Evolutionary conservation across 108 stramenopile genomes (phyloP), one percentile per base, ranked within the genome.

Genomic region (Craspedostauros australis): DNA sequence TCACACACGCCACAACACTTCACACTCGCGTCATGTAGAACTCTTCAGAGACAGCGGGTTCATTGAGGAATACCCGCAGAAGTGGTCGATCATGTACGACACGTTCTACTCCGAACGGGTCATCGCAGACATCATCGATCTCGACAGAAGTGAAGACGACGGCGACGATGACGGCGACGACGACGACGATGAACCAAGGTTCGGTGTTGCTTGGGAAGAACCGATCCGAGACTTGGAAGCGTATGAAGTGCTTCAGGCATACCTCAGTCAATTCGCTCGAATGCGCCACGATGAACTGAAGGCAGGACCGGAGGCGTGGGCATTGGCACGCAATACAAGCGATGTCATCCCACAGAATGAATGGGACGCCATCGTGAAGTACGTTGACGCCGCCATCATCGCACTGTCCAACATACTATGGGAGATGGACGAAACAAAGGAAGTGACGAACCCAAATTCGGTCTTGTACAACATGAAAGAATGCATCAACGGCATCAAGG

Each of bases 21-120:
- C 12, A 12, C 34, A 12, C 11, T 36, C 34, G 9, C 9, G 11
- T 20, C 19, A 41, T 54, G 5, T 78, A 21, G 85, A 66, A 34
- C 32, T 75, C 27, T 55, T 75, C 26, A 63, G 73, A 8, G 73
- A 75, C 28, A 60, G 62, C 44, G 73, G 73, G 8, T 48, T 70
- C 23, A 52, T 75, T 16, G 73, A 75, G 25, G 9, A 43, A 12
- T 52, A 25, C 25, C 73, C 73, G 12, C 73, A 70, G 41, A 18
- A 41, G 15, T 75, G 68, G 68, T 46, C 28, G 3, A 80, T 77
- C 49, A 37, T 53, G 4, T 25, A 48, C 26, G 50, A 61, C 19
- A 50, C 60, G 11, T 40, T 63, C 42, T n/a, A n/a, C n/a, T n/a
- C n/a, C n/a, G n/a, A n/a, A n/a, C n/a, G n/a, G n/a, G n/a, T n/a